These are phyloP conservation scores for Flagelloscypha sp. DNA, from an alignment of 768 basidiomycete species.

Conservation along the genomic window DNA sequence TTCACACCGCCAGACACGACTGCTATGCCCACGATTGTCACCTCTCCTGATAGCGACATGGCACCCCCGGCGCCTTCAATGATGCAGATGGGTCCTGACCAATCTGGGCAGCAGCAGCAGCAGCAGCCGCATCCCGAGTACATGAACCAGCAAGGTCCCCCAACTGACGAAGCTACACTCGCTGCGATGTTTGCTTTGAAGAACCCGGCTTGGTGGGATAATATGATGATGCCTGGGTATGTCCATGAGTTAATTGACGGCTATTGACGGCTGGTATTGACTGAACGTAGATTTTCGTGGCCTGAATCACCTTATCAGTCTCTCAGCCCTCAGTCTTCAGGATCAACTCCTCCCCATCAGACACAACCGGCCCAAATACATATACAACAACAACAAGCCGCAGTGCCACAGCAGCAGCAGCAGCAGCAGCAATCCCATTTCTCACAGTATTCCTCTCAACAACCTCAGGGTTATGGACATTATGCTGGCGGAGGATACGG, in stretches of 20 bases:
- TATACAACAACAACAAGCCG: too few species aligned
- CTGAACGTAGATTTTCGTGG: conserved; percentile 21
- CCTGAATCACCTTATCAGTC: conserved; percentile 22
- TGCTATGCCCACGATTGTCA: too few species aligned
- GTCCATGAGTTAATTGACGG: conserved; percentile 11
- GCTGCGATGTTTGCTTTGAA: conserved; percentile 70
- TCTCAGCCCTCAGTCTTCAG: too few species aligned
- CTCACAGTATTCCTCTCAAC: too few species aligned
- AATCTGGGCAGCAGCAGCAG: conserved; percentile 11
- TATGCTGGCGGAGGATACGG: too few species aligned
- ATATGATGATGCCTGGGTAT: conserved; percentile 83
- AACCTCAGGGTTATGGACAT: too few species aligned
- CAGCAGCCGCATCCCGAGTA: too few species aligned
- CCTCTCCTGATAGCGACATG: conserved; percentile 13
- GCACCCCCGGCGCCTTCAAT: conserved; percentile 24
- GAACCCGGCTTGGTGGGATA: conserved; percentile 65
- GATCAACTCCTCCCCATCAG: too few species aligned
- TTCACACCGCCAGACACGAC: conserved; percentile 14
- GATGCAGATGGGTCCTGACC: conserved; percentile 14
- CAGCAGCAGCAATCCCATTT: too few species aligned
- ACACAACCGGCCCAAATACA: too few species aligned
- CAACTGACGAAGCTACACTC: conserved; percentile 53
- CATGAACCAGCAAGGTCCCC: too few species aligned
- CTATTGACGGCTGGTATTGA: not conserved
- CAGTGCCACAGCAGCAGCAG: too few species aligned